Conservation (phyloP, 345 rosid species). For the Sisymbrium irio region DNA sequence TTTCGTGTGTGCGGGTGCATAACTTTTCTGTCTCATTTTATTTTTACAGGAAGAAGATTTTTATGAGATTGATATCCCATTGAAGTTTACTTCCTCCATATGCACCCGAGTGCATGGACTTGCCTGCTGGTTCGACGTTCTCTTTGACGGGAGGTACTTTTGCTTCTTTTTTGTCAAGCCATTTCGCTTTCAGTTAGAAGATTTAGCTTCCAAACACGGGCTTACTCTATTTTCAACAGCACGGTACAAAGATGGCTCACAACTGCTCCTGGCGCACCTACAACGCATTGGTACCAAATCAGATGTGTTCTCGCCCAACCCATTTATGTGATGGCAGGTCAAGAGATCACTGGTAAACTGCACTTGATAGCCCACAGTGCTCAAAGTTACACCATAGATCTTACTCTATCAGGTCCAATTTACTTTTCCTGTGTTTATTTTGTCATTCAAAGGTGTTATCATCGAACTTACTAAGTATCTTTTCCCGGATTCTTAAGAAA, state of each 20-base stretch:
- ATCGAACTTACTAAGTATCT: neutral
- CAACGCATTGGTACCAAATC: slow-evolving; percentile 97
- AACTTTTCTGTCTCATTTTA: neutral
- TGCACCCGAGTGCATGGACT: slow-evolving; percentile 93
- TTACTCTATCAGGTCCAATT: slow-evolving; percentile 75
- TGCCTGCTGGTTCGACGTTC: slow-evolving; percentile 98
- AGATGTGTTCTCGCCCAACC: slow-evolving; percentile 96
- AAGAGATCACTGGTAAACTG: slow-evolving; percentile 85
- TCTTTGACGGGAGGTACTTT: slow-evolving; percentile 81
- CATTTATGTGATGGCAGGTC: slow-evolving; percentile 93
- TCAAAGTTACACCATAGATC: slow-evolving; percentile 85
- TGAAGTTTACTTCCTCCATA: slow-evolving; percentile 74
- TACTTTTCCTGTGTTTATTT: neutral
- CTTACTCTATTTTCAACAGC: slow-evolving; percentile 44
- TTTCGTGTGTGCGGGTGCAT: neutral
- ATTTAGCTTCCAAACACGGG: neutral
- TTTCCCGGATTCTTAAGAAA: neutral
- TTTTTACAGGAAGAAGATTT: slow-evolving; percentile 80
- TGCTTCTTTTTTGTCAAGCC: neutral
- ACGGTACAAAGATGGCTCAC: slow-evolving; percentile 94
- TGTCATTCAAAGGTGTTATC: neutral
- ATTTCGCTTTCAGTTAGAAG: neutral
- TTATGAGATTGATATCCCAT: slow-evolving; percentile 86
- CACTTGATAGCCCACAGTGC: slow-evolving; percentile 86
- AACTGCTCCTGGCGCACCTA: slow-evolving; percentile 97